Conservation (phyloP, 2,329 filamentous ascomycete genomes). For the Grosmannia clavigera region DNA sequence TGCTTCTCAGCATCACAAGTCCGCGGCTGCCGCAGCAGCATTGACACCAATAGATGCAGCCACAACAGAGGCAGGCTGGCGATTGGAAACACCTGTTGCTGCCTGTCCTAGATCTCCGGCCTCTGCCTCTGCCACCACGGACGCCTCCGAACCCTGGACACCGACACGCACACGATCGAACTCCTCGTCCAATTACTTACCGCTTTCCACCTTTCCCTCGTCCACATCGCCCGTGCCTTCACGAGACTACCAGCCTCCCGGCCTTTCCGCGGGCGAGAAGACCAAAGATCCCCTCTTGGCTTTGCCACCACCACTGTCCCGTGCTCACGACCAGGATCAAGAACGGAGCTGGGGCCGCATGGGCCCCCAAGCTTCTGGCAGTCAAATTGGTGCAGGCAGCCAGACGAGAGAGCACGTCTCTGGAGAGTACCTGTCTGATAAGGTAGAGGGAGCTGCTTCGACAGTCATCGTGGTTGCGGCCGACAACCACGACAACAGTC, state of each 20-base stretch:
- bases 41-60: not conserved
- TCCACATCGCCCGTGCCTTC: slow-evolving; percentile 2
- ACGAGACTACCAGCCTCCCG: not conserved
- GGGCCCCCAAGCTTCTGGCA: not conserved
- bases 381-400: not conserved
- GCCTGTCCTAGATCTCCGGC: not conserved
- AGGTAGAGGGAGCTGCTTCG: not conserved
- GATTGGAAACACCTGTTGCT: not conserved
- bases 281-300: not conserved
- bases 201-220: slow-evolving; percentile 7
- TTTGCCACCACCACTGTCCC: not conserved
- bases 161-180: slow-evolving; percentile 4
- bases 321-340: not conserved
- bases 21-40: not conserved
- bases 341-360: not conserved
- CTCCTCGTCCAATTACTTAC: slow-evolving; percentile 6
- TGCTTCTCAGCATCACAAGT: not conserved
- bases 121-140: not conserved
- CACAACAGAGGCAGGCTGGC: not conserved
- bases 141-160: slow-evolving; percentile 6
- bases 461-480: too few relatives aligned
- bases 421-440: not conserved
- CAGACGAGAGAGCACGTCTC: not conserved
- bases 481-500: too few relatives aligned
- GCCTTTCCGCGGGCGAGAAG: too few relatives aligned